Evolutionary conservation across 768 basidiomycete genomes (phyloP).

Genomic region (Psilocybe azurescens): DNA sequence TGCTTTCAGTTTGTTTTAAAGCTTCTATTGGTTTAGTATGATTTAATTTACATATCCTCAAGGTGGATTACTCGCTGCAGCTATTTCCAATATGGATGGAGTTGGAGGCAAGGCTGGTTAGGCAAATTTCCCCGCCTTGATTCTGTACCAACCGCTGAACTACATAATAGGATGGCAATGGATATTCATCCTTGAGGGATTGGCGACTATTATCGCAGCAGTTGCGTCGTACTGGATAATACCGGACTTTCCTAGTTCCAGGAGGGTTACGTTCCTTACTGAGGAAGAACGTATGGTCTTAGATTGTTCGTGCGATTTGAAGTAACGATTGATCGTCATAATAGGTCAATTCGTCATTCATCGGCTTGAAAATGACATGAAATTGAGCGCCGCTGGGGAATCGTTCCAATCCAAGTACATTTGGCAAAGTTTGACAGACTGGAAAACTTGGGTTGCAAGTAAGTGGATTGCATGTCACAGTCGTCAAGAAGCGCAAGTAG

Average conservation of each 20-base stretch:
- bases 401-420: slow-evolving; percentile 59
- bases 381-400: slow-evolving; percentile 69
- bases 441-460: slow-evolving; percentile 80
- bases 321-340: neutral
- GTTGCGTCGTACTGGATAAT: slow-evolving; percentile 73
- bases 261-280: slow-evolving; percentile 61
- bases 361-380: slow-evolving; percentile 67
- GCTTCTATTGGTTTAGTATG: neutral
- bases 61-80: slow-evolving; percentile 71
- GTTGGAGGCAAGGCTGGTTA: slow-evolving; percentile 62
- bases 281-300: slow-evolving; percentile 57
- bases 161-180: slow-evolving; percentile 56
- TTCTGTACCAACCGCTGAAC: neutral
- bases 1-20: slow-evolving; percentile 59
- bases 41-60: neutral
- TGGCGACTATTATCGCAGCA: slow-evolving; percentile 66
- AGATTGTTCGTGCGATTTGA: neutral
- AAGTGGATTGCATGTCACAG: slow-evolving; percentile 26
- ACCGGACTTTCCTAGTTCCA: slow-evolving; percentile 79
- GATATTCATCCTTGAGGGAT: slow-evolving; percentile 80
- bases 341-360: slow-evolving; percentile 67
- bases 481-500: neutral
- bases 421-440: slow-evolving; percentile 65
- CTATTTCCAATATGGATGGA: slow-evolving; percentile 75
- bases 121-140: slow-evolving; percentile 19